Base-by-base conservation (phyloP, 257 asterid species). In the Solanum chmielewskii region DNA sequence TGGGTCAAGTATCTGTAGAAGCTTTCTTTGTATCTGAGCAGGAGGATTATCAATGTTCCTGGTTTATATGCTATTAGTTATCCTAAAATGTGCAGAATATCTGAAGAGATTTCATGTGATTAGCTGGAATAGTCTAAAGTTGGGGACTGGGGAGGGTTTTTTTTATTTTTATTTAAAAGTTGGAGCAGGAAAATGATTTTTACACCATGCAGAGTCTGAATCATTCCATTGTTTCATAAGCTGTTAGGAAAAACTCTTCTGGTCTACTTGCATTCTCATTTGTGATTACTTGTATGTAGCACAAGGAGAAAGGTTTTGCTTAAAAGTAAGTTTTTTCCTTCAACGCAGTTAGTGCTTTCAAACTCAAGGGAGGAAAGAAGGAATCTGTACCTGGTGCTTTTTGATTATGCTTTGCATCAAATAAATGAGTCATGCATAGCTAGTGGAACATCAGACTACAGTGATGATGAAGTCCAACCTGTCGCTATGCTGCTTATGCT, bases 401-500 rank as follows among this genome's bases (percentile, higher is more conserved):
- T 97, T 71, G 99, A 97, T 90, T 96, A 92, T 92, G 98, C 93
- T 70, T 90, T 96, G 90, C 97, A 94, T 89, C 97, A 97, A 91
- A 95, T 96, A 92, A 97, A 97, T 88, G 98, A 95, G 90, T 85
- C 91, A 47, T 96, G 97, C 91, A 90, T 89, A 83, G 94, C 95
- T 76, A 90, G 93, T 83, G 99, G 99, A 86, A 92, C 92, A 89
- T 97, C 98, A 23, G 99, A 96, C 89, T 97, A 96, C 80, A 92
- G 97, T 88, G 98, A 95, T 84, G 98, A 97, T 86, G 99, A 97
- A 92, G 94, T 94, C 89, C 98, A 94, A 86, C 98, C 98, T 85
- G 96, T 97, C 91, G 98, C 99, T 89, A 91, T 94, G 88, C 94
- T 95, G 94, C 99, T 97, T 64, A 91, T 95, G 92, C 98, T 95